Conservation (phyloP, 768 basidiomycete genomes). For the Solioccasus polychromus region DNA sequence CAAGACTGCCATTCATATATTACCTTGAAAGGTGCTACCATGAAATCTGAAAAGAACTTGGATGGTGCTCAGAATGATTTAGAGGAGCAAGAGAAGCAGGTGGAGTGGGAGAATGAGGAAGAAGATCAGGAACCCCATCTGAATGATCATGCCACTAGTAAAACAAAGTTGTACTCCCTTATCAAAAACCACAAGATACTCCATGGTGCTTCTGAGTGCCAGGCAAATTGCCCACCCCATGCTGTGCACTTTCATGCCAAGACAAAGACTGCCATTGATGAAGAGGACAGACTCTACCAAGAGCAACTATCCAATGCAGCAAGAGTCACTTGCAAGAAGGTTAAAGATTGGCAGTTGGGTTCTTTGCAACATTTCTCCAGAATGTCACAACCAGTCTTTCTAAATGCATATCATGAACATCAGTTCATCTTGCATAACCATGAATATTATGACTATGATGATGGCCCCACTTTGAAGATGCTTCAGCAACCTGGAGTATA, state of each 20-base stretch:
- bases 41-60: not conserved
- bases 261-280: too few species aligned
- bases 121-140: too few species aligned
- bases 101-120: not conserved
- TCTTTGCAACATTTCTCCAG: not conserved
- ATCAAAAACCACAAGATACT: not conserved
- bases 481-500: constrained; percentile 4
- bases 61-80: not conserved
- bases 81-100: not conserved
- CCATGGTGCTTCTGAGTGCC: not conserved
- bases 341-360: not conserved
- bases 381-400: not conserved
- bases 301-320: too few species aligned
- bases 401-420: not conserved
- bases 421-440: not conserved
- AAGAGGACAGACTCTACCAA: too few species aligned
- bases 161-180: not conserved
- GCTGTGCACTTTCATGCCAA: not conserved
- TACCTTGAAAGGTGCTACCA: too few species aligned
- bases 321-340: not conserved
- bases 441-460: constrained; percentile 4
- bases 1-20: not conserved
- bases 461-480: constrained; percentile 8
- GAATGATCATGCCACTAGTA: too few species aligned
- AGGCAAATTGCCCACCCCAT: not conserved